Evolutionary conservation across 163 green algal species (phyloP), one percentile per base, ranked within the genome.

Genomic region (Scenedesmus sp.): DNA sequence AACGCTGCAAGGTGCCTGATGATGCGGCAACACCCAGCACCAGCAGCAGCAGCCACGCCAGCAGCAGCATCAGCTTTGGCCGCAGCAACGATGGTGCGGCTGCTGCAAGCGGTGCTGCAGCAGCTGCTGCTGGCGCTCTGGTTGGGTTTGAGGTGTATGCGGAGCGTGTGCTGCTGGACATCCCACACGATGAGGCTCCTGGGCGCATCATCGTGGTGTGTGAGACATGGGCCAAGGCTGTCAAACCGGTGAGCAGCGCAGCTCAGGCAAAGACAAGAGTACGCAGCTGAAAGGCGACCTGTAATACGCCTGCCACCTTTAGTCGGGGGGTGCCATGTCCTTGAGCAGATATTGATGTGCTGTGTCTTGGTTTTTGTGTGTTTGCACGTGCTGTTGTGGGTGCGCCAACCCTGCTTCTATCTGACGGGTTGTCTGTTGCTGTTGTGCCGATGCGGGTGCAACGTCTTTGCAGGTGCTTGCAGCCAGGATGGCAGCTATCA

Each of bases 171-270:
- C 88, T 91, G 52, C 60, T 96, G 7, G 86, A 66, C 6, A 83
- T 96, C 1, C 89, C 94, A 23, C 87, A 96, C 89, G 94, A 96
- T 67, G 92, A 96, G 84, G 88, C 93, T 3, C 88, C 91, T 18
- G 93, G 92, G 55, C 90, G 94, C 3, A 90, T 96, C 74, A 94
- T 94, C 66, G 62, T 95, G 34, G 82, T 95, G 23, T 82, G 18
- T 4, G 93, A 95, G 77, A 83, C 92, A 1, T 95, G 93, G 94
- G 89, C 91, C 7, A 93, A 95, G 79, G 94, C 93, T 6, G 93
- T 95, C 26, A 89, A 93, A 64, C 91, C 94, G 89, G 94, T 95
- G 84, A 57, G 83, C 2, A 20, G 56, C 46, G 20, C 20, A 67
- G 4, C 15, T 16, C 55, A 54, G 82, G 16, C 52, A 46, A 46